Conservation (phyloP, 768 basidiomycete genomes). For the Russula sp. region DNA sequence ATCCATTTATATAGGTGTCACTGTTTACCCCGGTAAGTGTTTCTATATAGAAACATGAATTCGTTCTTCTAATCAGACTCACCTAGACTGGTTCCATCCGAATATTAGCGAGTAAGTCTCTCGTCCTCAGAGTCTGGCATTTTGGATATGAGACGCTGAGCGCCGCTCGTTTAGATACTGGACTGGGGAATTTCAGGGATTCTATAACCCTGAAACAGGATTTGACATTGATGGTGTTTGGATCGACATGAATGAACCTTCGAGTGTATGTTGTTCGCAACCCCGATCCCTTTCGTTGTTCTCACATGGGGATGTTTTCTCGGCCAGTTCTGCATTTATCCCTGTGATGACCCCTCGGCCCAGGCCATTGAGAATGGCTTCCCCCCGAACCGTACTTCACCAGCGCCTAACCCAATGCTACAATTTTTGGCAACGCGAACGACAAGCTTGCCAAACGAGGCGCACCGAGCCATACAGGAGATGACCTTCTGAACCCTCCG, state of each 20-base stretch:
- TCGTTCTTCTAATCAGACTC: background rate
- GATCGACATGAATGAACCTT: constrained; percentile 77
- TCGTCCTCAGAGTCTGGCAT: background rate
- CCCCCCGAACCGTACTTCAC: constrained; percentile 51
- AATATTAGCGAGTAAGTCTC: constrained; percentile 47
- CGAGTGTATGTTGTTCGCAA: constrained; percentile 45
- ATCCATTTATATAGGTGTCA: constrained; percentile 43
- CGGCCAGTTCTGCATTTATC: constrained; percentile 57
- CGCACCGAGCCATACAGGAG: constrained; percentile 30
- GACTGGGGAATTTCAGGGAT: constrained; percentile 56
- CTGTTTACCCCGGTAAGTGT: constrained; percentile 51
- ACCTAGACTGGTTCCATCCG: constrained; percentile 58
- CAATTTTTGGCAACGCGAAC: constrained; percentile 45
- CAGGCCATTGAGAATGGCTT: constrained; percentile 52
- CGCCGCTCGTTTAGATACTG: constrained; percentile 47
- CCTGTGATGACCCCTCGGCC: constrained; percentile 58
- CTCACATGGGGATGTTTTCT: background rate
- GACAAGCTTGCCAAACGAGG: constrained; percentile 33
- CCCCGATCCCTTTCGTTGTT: too few species aligned
- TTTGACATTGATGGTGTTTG: constrained; percentile 69
- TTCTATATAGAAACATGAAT: constrained; percentile 1
- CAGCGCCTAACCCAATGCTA: constrained; percentile 52
- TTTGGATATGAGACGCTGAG: background rate
- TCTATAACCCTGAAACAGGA: constrained; percentile 53
- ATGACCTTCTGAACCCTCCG: constrained; percentile 49